These are phyloP conservation scores for Dendrobium nobile DNA, from an alignment of 106 monocot species.

Conservation along the genomic window DNA sequence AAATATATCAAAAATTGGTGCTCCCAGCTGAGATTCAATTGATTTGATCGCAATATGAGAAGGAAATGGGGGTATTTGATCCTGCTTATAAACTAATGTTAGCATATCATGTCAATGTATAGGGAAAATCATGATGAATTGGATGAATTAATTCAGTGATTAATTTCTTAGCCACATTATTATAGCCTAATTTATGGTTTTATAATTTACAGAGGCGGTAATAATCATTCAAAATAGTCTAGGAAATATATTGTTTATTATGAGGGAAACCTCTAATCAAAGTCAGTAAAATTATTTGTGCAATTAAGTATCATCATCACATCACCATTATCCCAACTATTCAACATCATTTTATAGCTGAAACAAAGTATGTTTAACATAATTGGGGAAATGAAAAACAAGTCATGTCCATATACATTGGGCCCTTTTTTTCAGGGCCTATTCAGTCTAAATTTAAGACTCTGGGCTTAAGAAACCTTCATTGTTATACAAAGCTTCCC, in stretches of 20 bases:
- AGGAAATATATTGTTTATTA: not conserved
- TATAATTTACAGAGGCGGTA: not conserved
- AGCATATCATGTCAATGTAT: not conserved
- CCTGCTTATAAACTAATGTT: slow-evolving; percentile 32
- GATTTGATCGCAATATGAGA: slow-evolving; percentile 75
- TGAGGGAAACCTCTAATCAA: not conserved
- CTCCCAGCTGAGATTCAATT: slow-evolving; percentile 77
- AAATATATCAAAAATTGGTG: slow-evolving; percentile 62
- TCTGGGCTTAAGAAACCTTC: not conserved
- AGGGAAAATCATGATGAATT: not conserved
- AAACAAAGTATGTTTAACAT: not conserved
- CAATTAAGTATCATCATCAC: not conserved
- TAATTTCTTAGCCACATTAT: not conserved
- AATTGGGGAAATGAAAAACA: not conserved
- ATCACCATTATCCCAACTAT: not conserved
- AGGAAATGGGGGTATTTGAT: slow-evolving; percentile 96
- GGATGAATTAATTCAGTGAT: not conserved
- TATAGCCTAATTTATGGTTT: not conserved
- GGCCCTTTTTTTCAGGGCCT: not conserved
- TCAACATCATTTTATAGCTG: not conserved
- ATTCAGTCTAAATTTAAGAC: not conserved
- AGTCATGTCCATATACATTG: not conserved
- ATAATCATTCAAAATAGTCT: not conserved
- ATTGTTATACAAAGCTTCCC: not conserved
- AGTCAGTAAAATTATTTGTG: not conserved